Conservation (phyloP, 176 grass and related monocot species). For the Lolium perenne region DNA sequence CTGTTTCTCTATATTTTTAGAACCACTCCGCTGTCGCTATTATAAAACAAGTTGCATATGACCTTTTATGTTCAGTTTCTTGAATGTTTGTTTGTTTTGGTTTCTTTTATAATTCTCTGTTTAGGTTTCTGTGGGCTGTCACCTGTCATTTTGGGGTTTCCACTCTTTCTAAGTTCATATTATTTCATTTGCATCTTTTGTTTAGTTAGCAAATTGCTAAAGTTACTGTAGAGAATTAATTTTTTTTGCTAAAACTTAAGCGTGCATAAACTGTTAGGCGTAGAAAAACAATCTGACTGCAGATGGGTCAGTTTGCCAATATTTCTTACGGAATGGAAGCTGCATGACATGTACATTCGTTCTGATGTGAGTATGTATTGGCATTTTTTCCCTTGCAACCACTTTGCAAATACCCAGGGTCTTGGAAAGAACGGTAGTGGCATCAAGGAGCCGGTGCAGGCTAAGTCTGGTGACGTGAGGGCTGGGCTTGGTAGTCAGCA, state of each 20-base stretch:
- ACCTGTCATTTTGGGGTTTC: not conserved
- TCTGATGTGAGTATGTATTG: slow-evolving; percentile 52
- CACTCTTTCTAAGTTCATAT: not conserved
- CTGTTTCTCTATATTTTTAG: not conserved
- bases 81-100: not conserved
- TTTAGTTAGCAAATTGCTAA: not conserved
- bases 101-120: not conserved
- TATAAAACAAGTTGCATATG: not conserved
- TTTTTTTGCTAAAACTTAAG: too few species aligned
- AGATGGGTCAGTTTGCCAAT: slow-evolving; percentile 27
- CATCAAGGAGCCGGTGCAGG: slow-evolving; percentile 95
- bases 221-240: not conserved
- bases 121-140: not conserved
- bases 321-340: slow-evolving; percentile 37
- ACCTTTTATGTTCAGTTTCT: not conserved
- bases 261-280: not conserved
- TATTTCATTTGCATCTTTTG: not conserved
- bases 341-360: not conserved
- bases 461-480: slow-evolving; percentile 77
- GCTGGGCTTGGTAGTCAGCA: slow-evolving; percentile 86
- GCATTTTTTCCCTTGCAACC: slow-evolving; percentile 52
- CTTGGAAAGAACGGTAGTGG: slow-evolving; percentile 92
- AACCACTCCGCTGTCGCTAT: not conserved
- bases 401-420: slow-evolving; percentile 69
- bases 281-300: not conserved